Base-by-base conservation (phyloP, 805 yeast species). In the Wickerhamomyces bisporus region DNA sequence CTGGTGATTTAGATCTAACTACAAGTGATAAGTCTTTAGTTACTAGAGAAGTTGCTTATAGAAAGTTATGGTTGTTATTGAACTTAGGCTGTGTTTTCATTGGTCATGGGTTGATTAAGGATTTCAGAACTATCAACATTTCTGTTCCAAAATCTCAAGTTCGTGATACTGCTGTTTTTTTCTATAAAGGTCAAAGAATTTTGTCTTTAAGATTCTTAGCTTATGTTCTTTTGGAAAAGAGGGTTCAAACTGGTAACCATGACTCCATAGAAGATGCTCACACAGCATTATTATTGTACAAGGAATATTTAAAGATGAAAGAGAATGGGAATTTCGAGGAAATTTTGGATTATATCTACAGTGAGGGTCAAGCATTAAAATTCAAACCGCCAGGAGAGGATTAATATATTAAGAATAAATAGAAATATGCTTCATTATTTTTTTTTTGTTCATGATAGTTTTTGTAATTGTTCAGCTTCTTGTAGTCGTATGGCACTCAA, bases 191-290 rank as follows among this genome's bases (percentile, higher is more conserved):
- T 35, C 86, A 83, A 52, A 66, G 98, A 42, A 82, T 79, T 43
- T 66, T 93, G 26, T 86, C 96, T 4, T 71, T 93, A 49, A 82
- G 91, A 54, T 93, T 87, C 57, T 65, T 93, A 56, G 87, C 95
- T 11, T 88, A 88, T 71, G 77, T 78, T 21, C 68, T 91, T 33
- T 66, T 93, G 37, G 74, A 73, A 25, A 79, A 77, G 44, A 73
- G 78, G 34, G 95, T 94, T 24, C 99, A 93, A 58, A 79, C 78
- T 3, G 95, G 93, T 2, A 91, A 91, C 55, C 99, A 93, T 61
- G 98, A 94, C 57, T 91, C 98, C 1, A 88, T 93, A 32, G 98
- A 93, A 55, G 99, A 93, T 65, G 97, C 99, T 0, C 66, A 70
- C 40, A 82, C 94, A 10, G 98, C 99, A 0, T 68, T 93, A 49